Base-by-base conservation (phyloP, 345 rosid species). In the Tarenaya hassleriana region DNA sequence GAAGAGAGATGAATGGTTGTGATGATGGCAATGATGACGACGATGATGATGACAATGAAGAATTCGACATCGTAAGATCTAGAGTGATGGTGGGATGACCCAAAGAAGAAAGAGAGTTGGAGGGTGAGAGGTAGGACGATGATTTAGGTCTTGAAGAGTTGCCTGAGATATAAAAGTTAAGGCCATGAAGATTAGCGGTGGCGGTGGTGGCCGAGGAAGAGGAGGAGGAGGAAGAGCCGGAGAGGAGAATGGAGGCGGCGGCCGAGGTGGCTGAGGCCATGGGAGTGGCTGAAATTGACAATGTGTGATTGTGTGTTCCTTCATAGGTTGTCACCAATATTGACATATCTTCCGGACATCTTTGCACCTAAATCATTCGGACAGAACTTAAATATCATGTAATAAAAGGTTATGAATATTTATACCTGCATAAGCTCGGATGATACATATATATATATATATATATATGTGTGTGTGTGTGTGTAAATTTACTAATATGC, bases 261-360 rank as follows among this genome's bases (percentile, higher is more conserved):
- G 96, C 94, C 0, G 91, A 81, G 41, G 96, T 90, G 45, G 97
- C 77, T 45, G 96, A 86, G 57, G 96, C 96, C 96, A 90, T 86
- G 12, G 95, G 82, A 0, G 94, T 86, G 33, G 97, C 97, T n/a
- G 97, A 71, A 41, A 78, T 50, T 3, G 94, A 77, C 67, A 90
- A 96, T 32, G 87, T 83, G 56, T 90, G 97, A 75, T 81, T n/a
- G n/a, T n/a, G n/a, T n/a, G n/a, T n/a, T n/a, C n/a, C n/a, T n/a
- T n/a, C n/a, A n/a, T n/a, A n/a, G 42, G 97, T 86, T 47, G 96
- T 82, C 62, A 77, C 75, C 49, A 90, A 73, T 43, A 90, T 73
- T 15, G 96, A 76, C 94, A 80, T 75, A 66, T 90, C 97, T 5
- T 90, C 81, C 0, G 75, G 77, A 52, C 83, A 84, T 74, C 97